phyloP scores from a whole-genome alignment of 2,329 filamentous ascomycete genomes.

The Epichloe sylvatica region DNA sequence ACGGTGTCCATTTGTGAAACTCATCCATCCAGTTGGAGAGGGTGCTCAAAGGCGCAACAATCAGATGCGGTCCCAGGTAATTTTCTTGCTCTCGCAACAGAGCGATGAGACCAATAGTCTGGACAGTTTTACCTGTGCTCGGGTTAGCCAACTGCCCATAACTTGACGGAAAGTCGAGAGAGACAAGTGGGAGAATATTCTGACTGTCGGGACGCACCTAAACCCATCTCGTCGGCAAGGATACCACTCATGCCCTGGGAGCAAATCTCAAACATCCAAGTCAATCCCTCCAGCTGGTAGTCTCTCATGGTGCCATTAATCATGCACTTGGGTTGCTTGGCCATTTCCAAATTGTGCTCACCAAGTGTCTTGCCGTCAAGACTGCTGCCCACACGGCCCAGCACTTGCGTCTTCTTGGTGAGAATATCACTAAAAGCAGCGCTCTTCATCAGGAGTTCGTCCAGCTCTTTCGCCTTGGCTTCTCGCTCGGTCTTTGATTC shows the following conservation, averaged over 20 bases:
- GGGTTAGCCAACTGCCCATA: not conserved
- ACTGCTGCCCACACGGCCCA: conserved; percentile 47
- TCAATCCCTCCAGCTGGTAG: conserved; percentile 87
- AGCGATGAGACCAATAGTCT: conserved; percentile 78
- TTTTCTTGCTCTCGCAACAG: conserved; percentile 75
- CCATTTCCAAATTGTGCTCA: conserved; percentile 60
- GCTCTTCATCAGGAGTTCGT: conserved; percentile 44
- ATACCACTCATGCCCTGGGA: conserved; percentile 81
- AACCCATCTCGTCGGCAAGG: conserved; percentile 84
- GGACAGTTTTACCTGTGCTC: conserved; percentile 67
- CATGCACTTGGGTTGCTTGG: conserved; percentile 72
- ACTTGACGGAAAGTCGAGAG: not conserved
- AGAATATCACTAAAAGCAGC: conserved; percentile 48
- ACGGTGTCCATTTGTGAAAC: conserved; percentile 79
- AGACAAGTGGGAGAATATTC: not conserved
- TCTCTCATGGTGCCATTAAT: conserved; percentile 81
- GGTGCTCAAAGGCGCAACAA: conserved; percentile 81
- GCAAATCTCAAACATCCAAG: conserved; percentile 81
- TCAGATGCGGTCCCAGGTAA: conserved; percentile 74
- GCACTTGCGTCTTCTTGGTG: conserved; percentile 47
- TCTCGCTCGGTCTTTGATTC: conserved; percentile 41
- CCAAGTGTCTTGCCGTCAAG: conserved; percentile 46
- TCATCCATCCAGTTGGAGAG: conserved; percentile 94
- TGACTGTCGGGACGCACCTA: conserved; percentile 33
- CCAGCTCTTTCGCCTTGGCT: conserved; percentile 43